Base-by-base conservation (phyloP, 2,329 filamentous ascomycete species). In the Fonsecaea erecta region DNA sequence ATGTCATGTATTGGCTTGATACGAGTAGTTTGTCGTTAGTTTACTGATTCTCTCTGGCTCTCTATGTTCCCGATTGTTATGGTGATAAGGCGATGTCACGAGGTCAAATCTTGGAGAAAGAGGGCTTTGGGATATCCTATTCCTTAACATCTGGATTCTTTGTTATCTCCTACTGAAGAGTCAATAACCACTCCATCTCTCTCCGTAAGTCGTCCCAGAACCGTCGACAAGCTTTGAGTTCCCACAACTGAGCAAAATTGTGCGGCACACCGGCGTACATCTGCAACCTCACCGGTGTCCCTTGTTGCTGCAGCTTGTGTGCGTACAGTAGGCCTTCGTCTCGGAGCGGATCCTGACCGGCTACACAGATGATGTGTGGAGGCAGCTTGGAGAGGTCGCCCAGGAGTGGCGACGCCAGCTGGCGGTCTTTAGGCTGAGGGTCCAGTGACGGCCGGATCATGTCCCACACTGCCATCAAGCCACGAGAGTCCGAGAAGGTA, bases 301-400 rank as follows among this genome's bases (percentile, higher is more conserved):
- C 75, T 24, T 80, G 76, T 54, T 81, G 78, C 35, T 77, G 73
- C 62, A 86, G 69, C 2, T 80, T 70, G 48, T 77, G 73, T 65
- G 83, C 83, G 65, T 85, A 86, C 0, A 85, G 79, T 32, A 86
- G 65, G 0, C 75, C 82, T 56, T 86, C 84, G 63, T 86, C 84
- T 2, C 84, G 74, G 1, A 85, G 68, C 0, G 80, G 80, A 71
- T 86, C 85, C 63, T 81, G 65, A 9, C 83, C 84, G 61, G 77
- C 79, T 0, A 84, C 75, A 68, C 84, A 81, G 0, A 86, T 73
- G 68, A 83, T 84, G 0, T 80, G 77, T 1, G 74, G 76, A 3
- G 83, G 82, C 26, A 84, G 73, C 3, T 69, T 75, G 2, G 68
- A 35, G 14, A 62, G 32, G 28, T 60, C 24, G 6, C 60, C 54